These are phyloP conservation scores for Breynia disticha DNA, from an alignment of 441 rosid species.

Conservation along the genomic window DNA sequence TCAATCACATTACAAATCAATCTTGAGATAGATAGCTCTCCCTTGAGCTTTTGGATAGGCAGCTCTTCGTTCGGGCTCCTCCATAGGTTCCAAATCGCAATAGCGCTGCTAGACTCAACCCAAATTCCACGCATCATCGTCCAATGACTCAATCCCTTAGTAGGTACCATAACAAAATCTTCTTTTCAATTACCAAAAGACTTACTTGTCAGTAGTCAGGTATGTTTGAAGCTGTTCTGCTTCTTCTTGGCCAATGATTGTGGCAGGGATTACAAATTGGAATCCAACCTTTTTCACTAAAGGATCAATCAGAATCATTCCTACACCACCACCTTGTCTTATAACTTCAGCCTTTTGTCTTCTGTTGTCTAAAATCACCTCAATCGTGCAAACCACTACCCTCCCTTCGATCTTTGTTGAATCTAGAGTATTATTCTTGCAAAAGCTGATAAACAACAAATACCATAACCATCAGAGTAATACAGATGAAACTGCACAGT, in stretches of 20 bases:
- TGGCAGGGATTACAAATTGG: slow-evolving; percentile 29
- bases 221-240: slow-evolving; percentile 34
- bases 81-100: no score
- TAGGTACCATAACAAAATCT: no score
- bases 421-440: slow-evolving; percentile 37
- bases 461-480: background rate
- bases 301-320: slow-evolving; percentile 36
- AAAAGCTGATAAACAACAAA: slow-evolving; percentile 25
- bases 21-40: no score
- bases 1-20: no score
- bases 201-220: slow-evolving; percentile 26
- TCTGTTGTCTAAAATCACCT: slow-evolving; percentile 18
- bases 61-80: no score
- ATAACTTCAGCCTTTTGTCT: slow-evolving; percentile 21
- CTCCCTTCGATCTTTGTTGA: slow-evolving; percentile 30
- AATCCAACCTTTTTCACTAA: slow-evolving; percentile 27
- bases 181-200: background rate
- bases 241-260: slow-evolving; percentile 29
- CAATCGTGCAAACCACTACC: slow-evolving; percentile 35
- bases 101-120: no score
- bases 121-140: no score
- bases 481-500: no score
- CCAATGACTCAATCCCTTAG: no score
- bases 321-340: slow-evolving; percentile 34
- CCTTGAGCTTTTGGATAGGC: no score